phyloP scores from a whole-genome alignment of 2,329 filamentous ascomycete species.

The Penicillium fuscoglaucum region DNA sequence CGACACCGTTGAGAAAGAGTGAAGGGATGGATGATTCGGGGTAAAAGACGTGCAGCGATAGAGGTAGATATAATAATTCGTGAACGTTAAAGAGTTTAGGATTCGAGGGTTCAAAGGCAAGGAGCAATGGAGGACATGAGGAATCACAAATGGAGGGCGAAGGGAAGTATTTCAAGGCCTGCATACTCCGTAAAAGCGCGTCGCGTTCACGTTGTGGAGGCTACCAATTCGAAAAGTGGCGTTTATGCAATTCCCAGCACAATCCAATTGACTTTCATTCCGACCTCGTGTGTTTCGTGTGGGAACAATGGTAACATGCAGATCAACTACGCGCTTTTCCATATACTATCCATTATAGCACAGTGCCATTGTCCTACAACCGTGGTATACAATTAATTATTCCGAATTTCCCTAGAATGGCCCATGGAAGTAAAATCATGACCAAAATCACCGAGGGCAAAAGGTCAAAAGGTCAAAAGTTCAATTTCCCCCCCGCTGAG shows the following conservation, averaged over 20 bases:
- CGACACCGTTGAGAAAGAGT: slow-evolving; percentile 7
- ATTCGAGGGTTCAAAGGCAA: slow-evolving; percentile 6
- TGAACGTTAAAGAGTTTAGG: slow-evolving; percentile 3
- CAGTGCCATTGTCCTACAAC: not conserved
- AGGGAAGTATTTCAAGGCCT: slow-evolving; percentile 24
- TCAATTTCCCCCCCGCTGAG: not conserved
- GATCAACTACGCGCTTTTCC: slow-evolving; percentile 4
- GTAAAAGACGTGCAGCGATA: not conserved
- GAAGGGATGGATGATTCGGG: slow-evolving; percentile 1
- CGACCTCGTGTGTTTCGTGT: not conserved
- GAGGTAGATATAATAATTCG: slow-evolving; percentile 10
- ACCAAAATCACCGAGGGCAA: not conserved
- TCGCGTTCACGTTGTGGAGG: slow-evolving; percentile 22
- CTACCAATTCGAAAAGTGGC: slow-evolving; percentile 6
- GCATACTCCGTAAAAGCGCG: slow-evolving; percentile 14
- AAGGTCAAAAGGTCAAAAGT: not conserved
- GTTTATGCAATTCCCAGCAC: slow-evolving; percentile 9
- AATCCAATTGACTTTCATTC: slow-evolving; percentile 13
- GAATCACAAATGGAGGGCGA: slow-evolving; percentile 13
- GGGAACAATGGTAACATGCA: not conserved
- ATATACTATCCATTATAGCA: not conserved
- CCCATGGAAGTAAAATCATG: not conserved
- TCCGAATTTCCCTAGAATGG: not conserved
- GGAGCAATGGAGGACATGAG: slow-evolving; percentile 4
- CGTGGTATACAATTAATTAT: not conserved